Base-by-base conservation (phyloP, 192 early-diverging fungal species). In the Geosiphon pyriformis region DNA sequence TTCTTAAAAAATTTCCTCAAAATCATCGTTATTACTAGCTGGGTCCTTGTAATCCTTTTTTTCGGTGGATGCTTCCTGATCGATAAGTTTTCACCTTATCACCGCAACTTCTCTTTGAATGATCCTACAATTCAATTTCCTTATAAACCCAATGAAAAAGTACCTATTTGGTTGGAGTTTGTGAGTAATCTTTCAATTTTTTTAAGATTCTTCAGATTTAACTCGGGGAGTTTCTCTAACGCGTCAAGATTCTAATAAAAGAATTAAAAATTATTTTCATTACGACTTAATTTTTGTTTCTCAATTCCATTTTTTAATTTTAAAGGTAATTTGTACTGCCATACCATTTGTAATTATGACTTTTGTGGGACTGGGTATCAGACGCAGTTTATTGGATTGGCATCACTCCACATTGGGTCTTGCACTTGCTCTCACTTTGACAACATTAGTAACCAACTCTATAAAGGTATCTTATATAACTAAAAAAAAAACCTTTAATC, bases 101-200 rank as follows among this genome's bases (percentile, higher is more conserved):
- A 89, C 59, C 81, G 88, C 67, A 73, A 85, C 48, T 93, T 93
- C 62, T 87, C 85, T 23, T 70, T 93, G 11, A 72, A 82, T 3
- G 80, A 93, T 74, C 85, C 83, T 27, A 71, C 76, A 18, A 84
- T 93, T 65, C 82, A 85, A 75, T 83, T 81, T 68, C 82, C 84
- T 1, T 74, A 82, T 65, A 69, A 68, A 17, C 49, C 31, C 12
- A 27, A 73, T 23, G 81, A 85, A 49, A 70, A 64, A 3, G 76
- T 85, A 2, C 80, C 82, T 29, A 61, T 66, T 1, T 77, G 76
- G 78, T 42, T 74, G 6, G 46, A 77, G 23, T 34, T 67, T 11
- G 70, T 76, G 61, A 67, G 55, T 53, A 58, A 51, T 18, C 20
- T 22, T 15, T 8, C 31, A 30, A 30, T 46, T 17, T 17, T 48